Percentiles rank a stretch among this genome's conserved stretches.
These are phyloP conservation scores for Penicillium sp. DNA, from an alignment of 2,329 filamentous ascomycete species.

Conservation along the genomic window DNA sequence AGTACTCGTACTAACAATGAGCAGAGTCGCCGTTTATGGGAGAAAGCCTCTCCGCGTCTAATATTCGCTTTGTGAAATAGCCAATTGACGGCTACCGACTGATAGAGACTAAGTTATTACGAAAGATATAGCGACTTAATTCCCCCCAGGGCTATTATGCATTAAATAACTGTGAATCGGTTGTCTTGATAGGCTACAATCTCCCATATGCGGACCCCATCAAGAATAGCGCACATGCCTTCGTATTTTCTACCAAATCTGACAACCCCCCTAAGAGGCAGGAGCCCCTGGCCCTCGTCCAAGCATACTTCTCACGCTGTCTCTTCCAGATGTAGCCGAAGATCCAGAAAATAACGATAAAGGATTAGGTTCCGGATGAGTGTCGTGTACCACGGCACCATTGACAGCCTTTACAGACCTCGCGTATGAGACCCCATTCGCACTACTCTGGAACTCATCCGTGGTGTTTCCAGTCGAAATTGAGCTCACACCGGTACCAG, in stretches of 20 bases:
- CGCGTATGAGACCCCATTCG: constrained; percentile 21
- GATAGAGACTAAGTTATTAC: neutral
- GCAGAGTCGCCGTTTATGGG: constrained; percentile 16
- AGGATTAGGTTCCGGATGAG: constrained; percentile 3
- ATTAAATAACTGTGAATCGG: no score
- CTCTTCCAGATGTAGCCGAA: no score
- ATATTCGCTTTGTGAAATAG: neutral
- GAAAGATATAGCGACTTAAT: neutral
- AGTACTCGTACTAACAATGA: constrained; percentile 10
- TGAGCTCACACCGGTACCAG: constrained; percentile 19
- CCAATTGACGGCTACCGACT: neutral
- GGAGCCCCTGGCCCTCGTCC: constrained; percentile 15
- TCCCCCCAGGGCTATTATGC: no score
- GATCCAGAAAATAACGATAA: no score
- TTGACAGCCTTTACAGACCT: constrained; percentile 28
- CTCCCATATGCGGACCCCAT: no score
- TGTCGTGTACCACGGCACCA: constrained; percentile 25
- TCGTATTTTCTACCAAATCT: no score
- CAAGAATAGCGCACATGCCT: no score
- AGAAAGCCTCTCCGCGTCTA: constrained; percentile 9
- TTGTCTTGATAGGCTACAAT: no score
- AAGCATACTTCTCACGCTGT: constrained; percentile 14
- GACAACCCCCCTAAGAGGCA: no score
- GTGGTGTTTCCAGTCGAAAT: constrained; percentile 31
- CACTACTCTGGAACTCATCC: constrained; percentile 26